Base-by-base conservation (phyloP, 2,329 filamentous ascomycete genomes). In the Xylariaceae sp. region DNA sequence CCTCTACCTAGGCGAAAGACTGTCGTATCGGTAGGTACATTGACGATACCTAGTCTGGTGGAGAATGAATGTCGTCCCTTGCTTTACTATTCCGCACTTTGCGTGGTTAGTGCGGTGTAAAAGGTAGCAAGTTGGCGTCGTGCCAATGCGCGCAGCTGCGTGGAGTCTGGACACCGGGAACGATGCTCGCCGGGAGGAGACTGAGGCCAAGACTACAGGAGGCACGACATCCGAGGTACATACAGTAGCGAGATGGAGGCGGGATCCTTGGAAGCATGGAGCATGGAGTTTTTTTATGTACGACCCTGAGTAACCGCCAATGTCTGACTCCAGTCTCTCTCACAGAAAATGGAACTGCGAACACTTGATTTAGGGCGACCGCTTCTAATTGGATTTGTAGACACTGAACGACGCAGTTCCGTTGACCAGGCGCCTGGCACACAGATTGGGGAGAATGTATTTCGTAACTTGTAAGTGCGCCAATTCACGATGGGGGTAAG, bases 41-140 rank as follows among this genome's bases (percentile, higher is more conserved):
- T 5, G 54, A 63, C 23, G 17, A 51, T 35, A n/a, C n/a, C n/a
- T n/a, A 42, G 15, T 50, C 53, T 49, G 23, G 61, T 57, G 59
- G 61, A 47, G 61, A 61, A 54, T 49, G 34, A 13, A 35, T 50
- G 50, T 17, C 55, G 15, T 51, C 52, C 50, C 52, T 23, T 3
- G 15, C 23, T 23, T 49, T 3, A 42, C 11, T 42, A 30, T 30
- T 30, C 23, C 23, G 23, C 23, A 30, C 23, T 30, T 30, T 30
- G 23, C 23, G 23, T 30, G 23, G 23, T 30, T 30, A 30, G 23
- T 30, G 23, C 23, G 23, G 23, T 30, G 23, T 5, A 30, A 30
- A 30, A 30, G 23, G 23, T 30, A 30, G 23, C 23, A 30, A 30
- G 23, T 30, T 30, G 23, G 23, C 23, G 23, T 30, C 5, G 23